Evolutionary conservation across 1,139 yeast genomes (phyloP).

Genomic region (Scheffersomyces lignicola): DNA sequence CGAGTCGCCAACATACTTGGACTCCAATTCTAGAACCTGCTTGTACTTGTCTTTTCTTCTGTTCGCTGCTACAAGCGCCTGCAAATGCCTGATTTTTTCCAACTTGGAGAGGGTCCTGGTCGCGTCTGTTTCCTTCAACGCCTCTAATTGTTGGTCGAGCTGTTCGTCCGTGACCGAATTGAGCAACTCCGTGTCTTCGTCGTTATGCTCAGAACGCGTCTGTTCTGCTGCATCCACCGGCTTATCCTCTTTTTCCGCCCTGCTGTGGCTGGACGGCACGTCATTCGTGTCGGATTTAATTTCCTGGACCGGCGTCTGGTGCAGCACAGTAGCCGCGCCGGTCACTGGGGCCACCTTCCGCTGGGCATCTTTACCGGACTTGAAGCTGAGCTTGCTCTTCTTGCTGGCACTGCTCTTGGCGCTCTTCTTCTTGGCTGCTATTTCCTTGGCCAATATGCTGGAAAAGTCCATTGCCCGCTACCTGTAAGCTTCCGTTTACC

Average conservation of each 20-base stretch:
- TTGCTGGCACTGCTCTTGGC: constrained; percentile 4
- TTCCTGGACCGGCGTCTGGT: constrained; percentile 5
- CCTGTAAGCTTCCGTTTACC: not conserved
- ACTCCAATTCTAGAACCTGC: constrained; percentile 9
- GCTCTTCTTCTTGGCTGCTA: constrained; percentile 11
- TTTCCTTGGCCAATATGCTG: constrained; percentile 16
- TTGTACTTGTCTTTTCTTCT: constrained; percentile 11
- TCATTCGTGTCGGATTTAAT: too few relatives aligned
- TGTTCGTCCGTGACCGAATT: constrained; percentile 33
- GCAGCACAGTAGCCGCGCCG: too few relatives aligned
- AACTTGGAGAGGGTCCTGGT: constrained; percentile 7
- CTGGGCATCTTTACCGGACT: constrained; percentile 7
- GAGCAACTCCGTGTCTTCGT: constrained; percentile 25
- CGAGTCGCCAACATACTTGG: constrained; percentile 1
- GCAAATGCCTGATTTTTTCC: constrained; percentile 12
- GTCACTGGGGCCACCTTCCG: constrained; percentile 3
- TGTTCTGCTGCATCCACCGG: constrained; percentile 14
- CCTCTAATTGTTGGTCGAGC: constrained; percentile 12
- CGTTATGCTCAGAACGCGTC: constrained; percentile 6
- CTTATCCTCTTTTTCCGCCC: constrained; percentile 14
- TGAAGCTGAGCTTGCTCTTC: constrained; percentile 3
- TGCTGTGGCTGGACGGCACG: too few relatives aligned
- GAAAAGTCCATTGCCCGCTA: constrained; percentile 14
- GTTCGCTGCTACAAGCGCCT: constrained; percentile 6
- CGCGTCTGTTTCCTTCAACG: constrained; percentile 9